Percentiles rank a stretch among this genome's conserved stretches.
Evolutionary conservation across 352 stramenopile genomes (phyloP).

Genomic region (Phytophthora pseudosyringae): DNA sequence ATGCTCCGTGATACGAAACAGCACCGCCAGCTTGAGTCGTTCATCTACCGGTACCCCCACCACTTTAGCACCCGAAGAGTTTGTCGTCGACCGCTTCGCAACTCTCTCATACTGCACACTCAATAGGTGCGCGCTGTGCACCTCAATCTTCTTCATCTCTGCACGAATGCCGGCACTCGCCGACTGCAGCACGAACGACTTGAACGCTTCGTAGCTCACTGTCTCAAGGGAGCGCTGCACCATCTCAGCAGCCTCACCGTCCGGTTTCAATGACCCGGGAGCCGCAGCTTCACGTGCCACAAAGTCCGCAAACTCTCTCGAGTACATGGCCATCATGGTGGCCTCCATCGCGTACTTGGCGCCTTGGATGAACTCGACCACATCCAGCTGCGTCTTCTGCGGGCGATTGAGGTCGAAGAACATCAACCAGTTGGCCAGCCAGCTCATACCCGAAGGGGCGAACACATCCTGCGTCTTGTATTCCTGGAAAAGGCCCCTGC

Average conservation of each 20-base stretch:
- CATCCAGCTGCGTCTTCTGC: slow-evolving; percentile 33
- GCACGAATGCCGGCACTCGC: slow-evolving; percentile 11
- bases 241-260: slow-evolving; percentile 29
- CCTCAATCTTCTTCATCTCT: slow-evolving; percentile 34
- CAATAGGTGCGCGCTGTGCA: slow-evolving; percentile 33
- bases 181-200: slow-evolving; percentile 22
- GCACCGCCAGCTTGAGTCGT: slow-evolving; percentile 28
- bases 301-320: slow-evolving; percentile 36
- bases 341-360: slow-evolving; percentile 34
- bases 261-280: slow-evolving; percentile 21
- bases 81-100: slow-evolving; percentile 22
- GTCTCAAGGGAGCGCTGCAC: slow-evolving; percentile 29
- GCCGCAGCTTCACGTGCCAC: slow-evolving; percentile 15
- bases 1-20: slow-evolving; percentile 41
- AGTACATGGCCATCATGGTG: slow-evolving; percentile 41
- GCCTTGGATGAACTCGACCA: slow-evolving; percentile 38
- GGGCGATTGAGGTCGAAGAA: slow-evolving; percentile 45
- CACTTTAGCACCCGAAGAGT: slow-evolving; percentile 22
- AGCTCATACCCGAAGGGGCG: slow-evolving; percentile 22
- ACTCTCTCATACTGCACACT: slow-evolving; percentile 28
- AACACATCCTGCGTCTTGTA: slow-evolving; percentile 33
- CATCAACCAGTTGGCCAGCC: slow-evolving; percentile 32
- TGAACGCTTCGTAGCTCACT: slow-evolving; percentile 37
- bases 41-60: slow-evolving; percentile 30
- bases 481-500: slow-evolving; percentile 16